Conservation (phyloP, 2,329 filamentous ascomycete species). For the Clarireedia hainanense region DNA sequence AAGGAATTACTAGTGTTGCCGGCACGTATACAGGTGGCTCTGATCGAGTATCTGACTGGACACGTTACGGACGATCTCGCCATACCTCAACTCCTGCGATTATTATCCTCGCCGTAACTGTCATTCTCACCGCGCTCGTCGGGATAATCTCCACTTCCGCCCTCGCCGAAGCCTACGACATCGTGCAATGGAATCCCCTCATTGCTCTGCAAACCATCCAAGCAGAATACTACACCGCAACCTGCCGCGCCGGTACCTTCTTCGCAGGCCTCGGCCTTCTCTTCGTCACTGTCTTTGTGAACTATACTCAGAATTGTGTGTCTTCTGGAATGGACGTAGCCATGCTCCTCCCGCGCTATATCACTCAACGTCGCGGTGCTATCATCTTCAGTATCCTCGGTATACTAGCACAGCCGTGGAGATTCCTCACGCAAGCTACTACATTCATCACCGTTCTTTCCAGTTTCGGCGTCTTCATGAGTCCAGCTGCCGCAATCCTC, state of each 20-base stretch:
- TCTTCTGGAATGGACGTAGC: slow-evolving; percentile 48
- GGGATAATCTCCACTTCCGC: slow-evolving; percentile 44
- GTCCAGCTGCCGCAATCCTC: slow-evolving; percentile 45
- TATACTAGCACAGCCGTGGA: slow-evolving; percentile 42
- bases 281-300: slow-evolving; percentile 38
- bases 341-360: slow-evolving; percentile 42
- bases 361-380: slow-evolving; percentile 48
- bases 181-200: slow-evolving; percentile 38
- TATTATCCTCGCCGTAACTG: slow-evolving; percentile 32
- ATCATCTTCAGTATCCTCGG: slow-evolving; percentile 40
- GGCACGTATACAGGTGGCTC: background rate
- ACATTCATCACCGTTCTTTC: slow-evolving; percentile 40
- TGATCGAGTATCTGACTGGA: background rate
- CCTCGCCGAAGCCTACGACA: slow-evolving; percentile 42
- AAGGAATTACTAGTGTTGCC: background rate
- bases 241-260: slow-evolving; percentile 36
- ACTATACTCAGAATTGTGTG: slow-evolving; percentile 40
- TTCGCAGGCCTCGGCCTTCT: slow-evolving; percentile 39
- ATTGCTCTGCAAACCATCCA: slow-evolving; percentile 36
- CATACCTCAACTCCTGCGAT: slow-evolving; percentile 17
- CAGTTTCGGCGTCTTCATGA: slow-evolving; percentile 40
- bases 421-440: slow-evolving; percentile 37
- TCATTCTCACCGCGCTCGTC: slow-evolving; percentile 30
- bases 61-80: background rate
- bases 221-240: slow-evolving; percentile 32